Percentiles rank a stretch among this genome's conserved stretches.
phyloP scores from a whole-genome alignment of 768 basidiomycete genomes.

The Hygrophorus russula region DNA sequence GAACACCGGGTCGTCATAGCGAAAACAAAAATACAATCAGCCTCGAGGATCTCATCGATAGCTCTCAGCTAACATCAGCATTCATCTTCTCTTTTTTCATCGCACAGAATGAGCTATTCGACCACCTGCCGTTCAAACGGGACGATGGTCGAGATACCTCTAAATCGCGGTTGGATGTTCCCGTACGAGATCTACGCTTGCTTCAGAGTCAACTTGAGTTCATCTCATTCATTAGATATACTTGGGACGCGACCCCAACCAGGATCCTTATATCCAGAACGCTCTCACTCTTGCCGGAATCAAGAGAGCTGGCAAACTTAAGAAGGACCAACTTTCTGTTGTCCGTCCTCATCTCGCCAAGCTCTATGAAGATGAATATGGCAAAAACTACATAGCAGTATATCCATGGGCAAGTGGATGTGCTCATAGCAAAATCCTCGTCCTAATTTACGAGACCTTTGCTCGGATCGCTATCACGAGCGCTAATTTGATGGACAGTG shows the following conservation, averaged over 20 bases:
- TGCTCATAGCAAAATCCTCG: conserved; percentile 6
- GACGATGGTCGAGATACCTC: neutral
- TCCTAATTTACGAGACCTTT: conserved; percentile 6
- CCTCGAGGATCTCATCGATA: neutral
- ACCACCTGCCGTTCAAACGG: neutral
- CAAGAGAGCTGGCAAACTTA: neutral
- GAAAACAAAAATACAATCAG: neutral
- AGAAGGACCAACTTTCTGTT: neutral
- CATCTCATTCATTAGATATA: neutral
- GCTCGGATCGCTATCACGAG: conserved; percentile 6
- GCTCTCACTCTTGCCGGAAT: neutral
- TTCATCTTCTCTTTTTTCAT: neutral
- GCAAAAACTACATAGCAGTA: conserved; percentile 3
- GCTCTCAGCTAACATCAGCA: neutral
- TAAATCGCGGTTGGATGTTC: no score
- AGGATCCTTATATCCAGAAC: neutral
- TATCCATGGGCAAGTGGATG: conserved; percentile 2
- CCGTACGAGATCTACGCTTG: no score
- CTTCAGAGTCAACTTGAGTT: no score
- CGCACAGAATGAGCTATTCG: neutral
- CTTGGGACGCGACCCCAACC: neutral
- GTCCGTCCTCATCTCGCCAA: neutral
- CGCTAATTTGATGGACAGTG: conserved; percentile 5
- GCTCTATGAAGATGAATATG: conserved; percentile 2
- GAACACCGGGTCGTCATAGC: neutral